Percentiles rank a stretch among this genome's conserved stretches.
Evolutionary conservation across 164 flowering plant genomes (phyloP).

Genomic region (Chimonanthus praecox): DNA sequence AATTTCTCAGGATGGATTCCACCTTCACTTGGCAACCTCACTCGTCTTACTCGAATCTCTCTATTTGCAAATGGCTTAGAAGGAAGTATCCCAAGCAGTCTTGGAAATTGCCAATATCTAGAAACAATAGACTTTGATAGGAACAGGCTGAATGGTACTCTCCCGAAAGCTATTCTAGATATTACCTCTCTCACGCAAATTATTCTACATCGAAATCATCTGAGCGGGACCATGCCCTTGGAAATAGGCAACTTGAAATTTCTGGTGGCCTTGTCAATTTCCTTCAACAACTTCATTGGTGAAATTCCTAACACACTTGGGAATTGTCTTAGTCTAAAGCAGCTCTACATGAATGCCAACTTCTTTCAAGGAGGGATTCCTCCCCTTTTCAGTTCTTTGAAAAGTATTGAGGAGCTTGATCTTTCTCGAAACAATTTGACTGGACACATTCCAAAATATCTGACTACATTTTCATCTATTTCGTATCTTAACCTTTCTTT

Average conservation of each 20-base stretch:
- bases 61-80: not conserved
- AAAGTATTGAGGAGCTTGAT: slow-evolving; percentile 10
- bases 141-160: not conserved
- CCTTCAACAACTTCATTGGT: slow-evolving; percentile 27
- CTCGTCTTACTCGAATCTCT: not conserved
- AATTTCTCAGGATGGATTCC: no score
- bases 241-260: slow-evolving; percentile 23
- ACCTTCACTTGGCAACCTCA: no score
- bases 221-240: slow-evolving; percentile 26
- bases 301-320: slow-evolving; percentile 27
- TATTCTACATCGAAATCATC: slow-evolving; percentile 20
- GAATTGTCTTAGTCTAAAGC: slow-evolving; percentile 11
- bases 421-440: slow-evolving; percentile 11
- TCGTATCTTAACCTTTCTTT: no score
- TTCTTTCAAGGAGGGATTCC: slow-evolving; percentile 26
- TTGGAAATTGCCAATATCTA: not conserved
- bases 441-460: slow-evolving; percentile 9
- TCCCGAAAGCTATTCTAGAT: slow-evolving; percentile 28
- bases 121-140: not conserved
- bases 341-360: slow-evolving; percentile 16
- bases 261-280: slow-evolving; percentile 14
- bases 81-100: slow-evolving; percentile 5
- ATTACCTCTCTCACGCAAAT: not conserved
- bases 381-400: not conserved
- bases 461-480: not conserved